These are phyloP conservation scores for Quercus mongolica DNA, from an alignment of 306 rosid species.

Conservation along the genomic window DNA sequence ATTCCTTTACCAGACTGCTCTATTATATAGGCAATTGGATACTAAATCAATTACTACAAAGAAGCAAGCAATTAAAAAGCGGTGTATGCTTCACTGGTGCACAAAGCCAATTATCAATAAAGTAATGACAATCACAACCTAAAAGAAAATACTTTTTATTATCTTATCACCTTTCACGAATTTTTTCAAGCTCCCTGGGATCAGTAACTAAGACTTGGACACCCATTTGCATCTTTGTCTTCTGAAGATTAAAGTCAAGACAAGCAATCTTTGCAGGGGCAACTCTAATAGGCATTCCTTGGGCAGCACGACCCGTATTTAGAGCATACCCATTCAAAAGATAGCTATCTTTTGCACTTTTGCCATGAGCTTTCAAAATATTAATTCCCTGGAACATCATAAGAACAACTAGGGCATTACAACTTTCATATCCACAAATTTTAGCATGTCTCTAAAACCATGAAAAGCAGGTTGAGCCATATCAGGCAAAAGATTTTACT, in stretches of 20 bases:
- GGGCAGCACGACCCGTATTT: constrained; percentile 95
- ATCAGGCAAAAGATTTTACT: not conserved
- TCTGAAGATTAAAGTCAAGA: constrained; percentile 97
- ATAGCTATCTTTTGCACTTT: constrained; percentile 92
- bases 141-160: not conserved
- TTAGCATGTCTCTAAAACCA: not conserved
- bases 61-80: not conserved
- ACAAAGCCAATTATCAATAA: not conserved
- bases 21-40: not conserved
- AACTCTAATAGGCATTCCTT: constrained; percentile 96
- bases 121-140: not conserved
- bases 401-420: not conserved
- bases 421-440: not conserved
- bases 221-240: constrained; percentile 99
- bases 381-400: constrained; percentile 67
- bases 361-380: constrained; percentile 95
- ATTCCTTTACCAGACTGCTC: not conserved
- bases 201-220: constrained; percentile 87
- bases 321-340: constrained; percentile 92
- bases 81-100: not conserved
- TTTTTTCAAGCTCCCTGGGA: constrained; percentile 95
- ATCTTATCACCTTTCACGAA: constrained; percentile 76
- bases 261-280: constrained; percentile 94
- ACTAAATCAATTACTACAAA: not conserved
- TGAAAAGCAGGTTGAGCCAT: not conserved